Evolutionary conservation across 2,329 filamentous ascomycete genomes (phyloP), one percentile per base, ranked within the genome.

Genomic region (Aspergillus versicolor): DNA sequence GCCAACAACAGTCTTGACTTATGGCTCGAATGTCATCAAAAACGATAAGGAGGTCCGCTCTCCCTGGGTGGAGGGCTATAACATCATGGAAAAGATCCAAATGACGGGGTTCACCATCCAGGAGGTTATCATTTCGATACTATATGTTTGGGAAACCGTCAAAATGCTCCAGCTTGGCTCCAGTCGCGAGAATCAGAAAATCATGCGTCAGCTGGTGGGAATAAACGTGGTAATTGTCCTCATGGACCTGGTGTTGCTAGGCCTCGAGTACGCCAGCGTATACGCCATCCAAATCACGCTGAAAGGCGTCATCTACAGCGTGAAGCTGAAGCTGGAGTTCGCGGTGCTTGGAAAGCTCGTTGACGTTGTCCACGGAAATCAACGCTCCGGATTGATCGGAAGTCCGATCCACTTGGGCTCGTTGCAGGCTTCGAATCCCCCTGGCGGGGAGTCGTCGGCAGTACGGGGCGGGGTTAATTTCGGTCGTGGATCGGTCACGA

Each of bases 121-220:
- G 58, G 79, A 82, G 59, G 65, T 71, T 22, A 64, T 77, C 32
- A 71, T 82, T 30, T 81, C 79, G 0, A 71, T 73, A 7, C 69
- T 84, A 2, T 84, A 84, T 60, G 75, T 84, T 38, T 81, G 79
- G 63, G 79, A 82, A 53, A 83, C 81, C 2, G 70, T 82, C 37
- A 78, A 78, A 40, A 68, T 80, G 17, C 72, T 80, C n/a, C 74
- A 65, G 22, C 63, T 72, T 2, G 68, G 67, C 1, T 68, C 65
- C 5, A 66, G 65, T 15, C 62, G 58, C 1, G 61, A 67, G 38
- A 71, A 53, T 58, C 68, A 72, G 43, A 71, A 63, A 12, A 66
- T 77, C 32, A 71, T 81, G 60, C 70, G 75, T 52, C 78, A 81
- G 59, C 70, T 82, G 4, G 70, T 81, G 24, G 73, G 71, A 24